Evolutionary conservation across 2,329 filamentous ascomycete species (phyloP).

Genomic region (Coniochaeta ligniaria): DNA sequence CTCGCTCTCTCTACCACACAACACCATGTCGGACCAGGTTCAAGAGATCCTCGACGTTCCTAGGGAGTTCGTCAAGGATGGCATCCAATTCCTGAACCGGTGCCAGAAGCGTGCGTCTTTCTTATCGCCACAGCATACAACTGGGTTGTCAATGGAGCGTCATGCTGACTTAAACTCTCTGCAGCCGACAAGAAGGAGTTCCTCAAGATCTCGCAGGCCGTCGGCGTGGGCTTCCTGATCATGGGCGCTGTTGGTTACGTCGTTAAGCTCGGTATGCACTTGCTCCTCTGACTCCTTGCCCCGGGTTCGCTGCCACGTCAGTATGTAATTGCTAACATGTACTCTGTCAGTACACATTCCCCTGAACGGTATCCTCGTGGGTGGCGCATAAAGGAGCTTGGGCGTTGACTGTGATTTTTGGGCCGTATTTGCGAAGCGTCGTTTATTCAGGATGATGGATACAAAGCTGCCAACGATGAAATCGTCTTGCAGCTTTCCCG

Average conservation of each 20-base stretch:
- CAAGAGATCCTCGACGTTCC: slow-evolving; percentile 66
- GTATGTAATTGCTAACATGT: neutral
- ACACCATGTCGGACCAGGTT: slow-evolving; percentile 58
- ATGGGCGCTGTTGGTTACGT: slow-evolving; percentile 66
- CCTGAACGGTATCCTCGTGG: slow-evolving; percentile 64
- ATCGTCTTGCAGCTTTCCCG: neutral
- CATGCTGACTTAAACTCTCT: slow-evolving; percentile 8
- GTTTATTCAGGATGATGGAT: neutral
- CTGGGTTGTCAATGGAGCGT: neutral
- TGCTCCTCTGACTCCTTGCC: neutral
- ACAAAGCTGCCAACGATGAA: neutral
- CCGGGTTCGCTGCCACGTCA: neutral
- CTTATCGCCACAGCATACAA: neutral
- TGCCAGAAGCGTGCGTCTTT: slow-evolving; percentile 51
- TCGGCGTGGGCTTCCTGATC: slow-evolving; percentile 62
- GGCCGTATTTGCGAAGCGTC: neutral
- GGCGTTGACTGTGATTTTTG: neutral
- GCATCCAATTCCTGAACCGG: slow-evolving; percentile 55
- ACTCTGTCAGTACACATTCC: slow-evolving; percentile 53
- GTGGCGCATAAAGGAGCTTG: slow-evolving; percentile 44
- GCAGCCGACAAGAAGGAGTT: slow-evolving; percentile 43
- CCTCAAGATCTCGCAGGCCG: slow-evolving; percentile 46
- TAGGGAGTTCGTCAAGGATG: slow-evolving; percentile 57
- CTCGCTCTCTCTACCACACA: neutral
- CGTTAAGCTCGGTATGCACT: slow-evolving; percentile 56